Base-by-base conservation (phyloP, 75 land plant species). In the Cupressus sempervirens region DNA sequence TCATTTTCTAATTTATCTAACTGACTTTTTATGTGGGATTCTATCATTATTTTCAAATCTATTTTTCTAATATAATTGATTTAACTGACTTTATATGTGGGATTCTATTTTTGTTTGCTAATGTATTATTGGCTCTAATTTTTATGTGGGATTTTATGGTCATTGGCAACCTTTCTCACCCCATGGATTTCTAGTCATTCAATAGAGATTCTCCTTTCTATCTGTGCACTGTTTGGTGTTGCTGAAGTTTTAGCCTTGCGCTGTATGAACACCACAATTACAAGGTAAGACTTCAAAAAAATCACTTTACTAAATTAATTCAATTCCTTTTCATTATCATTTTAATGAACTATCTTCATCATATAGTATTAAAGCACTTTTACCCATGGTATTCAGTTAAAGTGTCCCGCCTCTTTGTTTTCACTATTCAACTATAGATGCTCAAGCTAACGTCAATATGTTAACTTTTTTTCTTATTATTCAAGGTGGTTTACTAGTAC, bases 191-290 rank as follows among this genome's bases (percentile, higher is more conserved):
- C 99, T 15, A 53, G 84, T 23, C 99, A 93, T 76, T 97, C 99
- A 67, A 88, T 94, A 23, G 81, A 80, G 38, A 83, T 83, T 89
- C 93, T 97, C 32, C 88, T 97, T 29, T 94, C 90, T 20, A 84
- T 91, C 11, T 96, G 99, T 12, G 92, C 92, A 36, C 93, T 96
- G 68, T 94, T 97, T 88, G 99, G 99, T 75, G 88, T 93, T 3
- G 98, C 99, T 11, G 96, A 96, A 87, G 99, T 96, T 13, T 98
- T 97, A 23, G 98, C 99, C 30, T 83, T 97, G 85, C 99, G 98
- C 30, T 88, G 94, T 91, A 97, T 97, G 99, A 97, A 90, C 90
- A 97, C 91, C 80, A 91, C 96, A 82, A 77, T 95, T 26, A 89
- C 95, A 85, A 91, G 93, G 99, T 95, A 87, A 46, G 50, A 26